phyloP scores from a whole-genome alignment of 495 filamentous ascomycete genomes.

The Cercophora samala region DNA sequence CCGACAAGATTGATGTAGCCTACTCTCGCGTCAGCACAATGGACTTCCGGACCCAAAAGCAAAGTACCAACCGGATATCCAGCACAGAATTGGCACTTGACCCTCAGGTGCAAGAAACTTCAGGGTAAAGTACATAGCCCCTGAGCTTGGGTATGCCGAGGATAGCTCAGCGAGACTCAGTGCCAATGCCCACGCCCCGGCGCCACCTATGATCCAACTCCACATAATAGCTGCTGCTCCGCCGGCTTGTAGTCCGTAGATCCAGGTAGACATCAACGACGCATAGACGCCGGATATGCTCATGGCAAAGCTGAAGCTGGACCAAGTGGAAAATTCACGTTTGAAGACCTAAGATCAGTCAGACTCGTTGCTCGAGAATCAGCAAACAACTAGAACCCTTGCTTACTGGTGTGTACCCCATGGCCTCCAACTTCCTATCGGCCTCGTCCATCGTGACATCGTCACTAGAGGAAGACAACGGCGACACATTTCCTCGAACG shows the following conservation, averaged over 20 bases:
- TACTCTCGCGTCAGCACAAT: constrained; percentile 1
- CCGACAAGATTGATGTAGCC: constrained; percentile 70
- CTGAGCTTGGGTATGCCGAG: constrained; percentile 57
- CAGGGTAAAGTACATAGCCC: constrained; percentile 52
- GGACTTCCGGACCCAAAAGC: neutral
- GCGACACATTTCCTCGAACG: neutral
- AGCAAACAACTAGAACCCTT: neutral
- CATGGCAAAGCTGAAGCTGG: constrained; percentile 63
- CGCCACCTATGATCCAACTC: constrained; percentile 63
- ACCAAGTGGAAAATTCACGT: constrained; percentile 60
- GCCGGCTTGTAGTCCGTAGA: constrained; percentile 58
- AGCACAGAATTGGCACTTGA: constrained; percentile 46
- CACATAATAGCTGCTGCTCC: constrained; percentile 59
- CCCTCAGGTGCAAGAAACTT: constrained; percentile 42
- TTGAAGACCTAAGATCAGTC: constrained; percentile 50
- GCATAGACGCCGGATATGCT: constrained; percentile 59
- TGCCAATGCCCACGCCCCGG: constrained; percentile 62
- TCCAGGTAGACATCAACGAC: constrained; percentile 59
- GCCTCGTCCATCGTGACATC: constrained; percentile 25
- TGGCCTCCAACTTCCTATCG: constrained; percentile 33
- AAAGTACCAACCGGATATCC: constrained; percentile 38
- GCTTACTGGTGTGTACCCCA: constrained; percentile 36
- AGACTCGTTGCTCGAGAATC: neutral
- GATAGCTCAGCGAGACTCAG: constrained; percentile 56
- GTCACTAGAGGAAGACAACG: constrained; percentile 11